These are phyloP conservation scores for Gentiana macrophylla DNA, from an alignment of 257 asterid species.

Conservation along the genomic window DNA sequence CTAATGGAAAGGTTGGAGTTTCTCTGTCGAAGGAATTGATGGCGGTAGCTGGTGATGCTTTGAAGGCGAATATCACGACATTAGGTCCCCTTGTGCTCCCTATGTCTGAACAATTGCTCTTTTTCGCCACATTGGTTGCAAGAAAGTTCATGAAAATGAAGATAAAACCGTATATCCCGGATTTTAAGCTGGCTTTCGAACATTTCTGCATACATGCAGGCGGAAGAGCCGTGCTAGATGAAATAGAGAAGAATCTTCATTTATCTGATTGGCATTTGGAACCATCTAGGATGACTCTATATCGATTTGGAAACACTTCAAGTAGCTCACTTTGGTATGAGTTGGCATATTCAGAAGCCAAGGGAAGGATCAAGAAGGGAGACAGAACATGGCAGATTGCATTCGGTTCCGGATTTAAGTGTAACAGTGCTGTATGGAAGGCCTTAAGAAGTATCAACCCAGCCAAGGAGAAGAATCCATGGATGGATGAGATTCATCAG, in stretches of 20 bases:
- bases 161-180: constrained; percentile 68
- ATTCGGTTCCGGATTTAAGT: constrained; percentile 75
- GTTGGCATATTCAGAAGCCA: constrained; percentile 55
- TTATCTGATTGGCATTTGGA: constrained; percentile 75
- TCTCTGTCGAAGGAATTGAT: constrained; percentile 55
- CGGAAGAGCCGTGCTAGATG: constrained; percentile 75
- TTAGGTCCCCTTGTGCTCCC: constrained; percentile 78
- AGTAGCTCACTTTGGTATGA: constrained; percentile 86
- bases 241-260: constrained; percentile 62
- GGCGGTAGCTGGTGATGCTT: constrained; percentile 80
- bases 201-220: constrained; percentile 91
- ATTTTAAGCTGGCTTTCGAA: constrained; percentile 70
- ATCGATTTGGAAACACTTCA: constrained; percentile 73
- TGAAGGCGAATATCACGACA: constrained; percentile 62
- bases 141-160: constrained; percentile 55
- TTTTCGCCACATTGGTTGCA: constrained; percentile 55
- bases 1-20: constrained; percentile 48
- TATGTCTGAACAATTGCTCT: constrained; percentile 66
- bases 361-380: constrained; percentile 72
- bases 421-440: constrained; percentile 86
- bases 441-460: constrained; percentile 53
- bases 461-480: too few relatives aligned
- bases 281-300: constrained; percentile 74
- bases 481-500: too few relatives aligned
- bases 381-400: constrained; percentile 87